These are phyloP conservation scores for Neurospora sp. DNA, from an alignment of 495 filamentous ascomycete genomes.

Conservation along the genomic window DNA sequence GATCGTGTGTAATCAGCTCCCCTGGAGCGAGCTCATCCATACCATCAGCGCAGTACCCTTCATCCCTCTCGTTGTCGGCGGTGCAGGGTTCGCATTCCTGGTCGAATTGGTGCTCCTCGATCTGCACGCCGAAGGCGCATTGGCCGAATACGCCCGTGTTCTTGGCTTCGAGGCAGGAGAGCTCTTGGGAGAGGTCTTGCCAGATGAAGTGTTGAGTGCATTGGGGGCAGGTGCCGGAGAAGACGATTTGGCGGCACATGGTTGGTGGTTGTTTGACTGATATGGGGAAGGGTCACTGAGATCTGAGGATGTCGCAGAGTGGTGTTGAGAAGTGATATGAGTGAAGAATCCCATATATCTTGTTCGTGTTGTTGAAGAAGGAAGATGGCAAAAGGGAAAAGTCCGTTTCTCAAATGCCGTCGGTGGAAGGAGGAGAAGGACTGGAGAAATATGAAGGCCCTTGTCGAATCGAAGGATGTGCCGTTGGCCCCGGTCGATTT, in stretches of 20 bases:
- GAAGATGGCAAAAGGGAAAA: not conserved
- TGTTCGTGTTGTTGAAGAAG: not conserved
- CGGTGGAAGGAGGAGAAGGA: not conserved
- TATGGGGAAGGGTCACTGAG: too few species aligned
- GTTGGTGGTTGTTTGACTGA: too few species aligned
- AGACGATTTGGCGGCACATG: slow-evolving; percentile 27
- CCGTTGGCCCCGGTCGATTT: not conserved
- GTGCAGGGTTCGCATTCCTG: slow-evolving; percentile 26
- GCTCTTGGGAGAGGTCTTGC: slow-evolving; percentile 22
- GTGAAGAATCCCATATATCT: not conserved
- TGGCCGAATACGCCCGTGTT: slow-evolving; percentile 24
- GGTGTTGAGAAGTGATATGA: not conserved
- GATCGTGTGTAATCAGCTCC: not conserved
- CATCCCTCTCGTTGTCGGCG: slow-evolving; percentile 17
- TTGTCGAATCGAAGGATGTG: not conserved
- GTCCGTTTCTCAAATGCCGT: not conserved
- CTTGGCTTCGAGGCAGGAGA: slow-evolving; percentile 28
- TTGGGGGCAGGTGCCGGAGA: slow-evolving; percentile 21
- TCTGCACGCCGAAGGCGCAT: slow-evolving; percentile 16
- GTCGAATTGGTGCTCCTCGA: slow-evolving; percentile 24
- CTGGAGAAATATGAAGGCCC: not conserved
- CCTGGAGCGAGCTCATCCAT: slow-evolving; percentile 8
- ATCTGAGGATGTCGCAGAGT: too few species aligned
- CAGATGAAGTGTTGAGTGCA: slow-evolving; percentile 18
- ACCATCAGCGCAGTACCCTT: slow-evolving; percentile 19